Base-by-base conservation (phyloP, 1,284 basidiomycete species). In the Ustilago vetiveriae region DNA sequence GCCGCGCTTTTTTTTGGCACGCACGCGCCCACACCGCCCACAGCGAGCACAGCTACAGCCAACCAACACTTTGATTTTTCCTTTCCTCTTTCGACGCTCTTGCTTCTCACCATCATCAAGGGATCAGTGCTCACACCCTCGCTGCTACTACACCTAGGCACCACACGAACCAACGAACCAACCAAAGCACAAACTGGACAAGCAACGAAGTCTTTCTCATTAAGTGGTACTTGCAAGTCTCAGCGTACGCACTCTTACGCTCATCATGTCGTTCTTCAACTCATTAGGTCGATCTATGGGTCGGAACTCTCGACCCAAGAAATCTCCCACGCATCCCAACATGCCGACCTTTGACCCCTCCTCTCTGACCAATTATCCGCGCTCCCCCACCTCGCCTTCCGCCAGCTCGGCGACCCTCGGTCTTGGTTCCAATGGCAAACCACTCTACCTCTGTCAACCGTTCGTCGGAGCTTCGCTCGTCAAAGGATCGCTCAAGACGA, bases 401-500 rank as follows among this genome's bases (percentile, higher is more conserved):
- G 39, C 53, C 9, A 56, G 62, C 7, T 32, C 46, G 14, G 7
- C 33, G 11, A n/a, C 33, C 1, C 41, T 56, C n/a, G 47, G 44
- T 1, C 36, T 59, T 27, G 63, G 69, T 3, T 48, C 54, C 9
- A 65, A 51, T 46, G 66, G 58, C 24, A 82, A 78, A 43, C 74
- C 80, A 16, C 67, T 82, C 44, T 82, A 80, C 60, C 67, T 82
- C n/a, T 82, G 80, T 50, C 73, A 77, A 37, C 80, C 80, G 44
- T 98, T 99, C 80, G 93, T 95, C 49, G 94, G 97, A 78, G 92
- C 94, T 1, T 93, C 95, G 1, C 86, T 99, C 26, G 94, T 99
- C 71, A 98, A 97, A 83, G 95, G 95, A 16, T 95, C 93, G 82
- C 97, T 98, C 85, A 97, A 97, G 85, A 98, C 94, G 1, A 98